Evolutionary conservation across 192 early-diverging fungal species (phyloP), one percentile per base, ranked within the genome.

Genomic region (Coemansia sp.): DNA sequence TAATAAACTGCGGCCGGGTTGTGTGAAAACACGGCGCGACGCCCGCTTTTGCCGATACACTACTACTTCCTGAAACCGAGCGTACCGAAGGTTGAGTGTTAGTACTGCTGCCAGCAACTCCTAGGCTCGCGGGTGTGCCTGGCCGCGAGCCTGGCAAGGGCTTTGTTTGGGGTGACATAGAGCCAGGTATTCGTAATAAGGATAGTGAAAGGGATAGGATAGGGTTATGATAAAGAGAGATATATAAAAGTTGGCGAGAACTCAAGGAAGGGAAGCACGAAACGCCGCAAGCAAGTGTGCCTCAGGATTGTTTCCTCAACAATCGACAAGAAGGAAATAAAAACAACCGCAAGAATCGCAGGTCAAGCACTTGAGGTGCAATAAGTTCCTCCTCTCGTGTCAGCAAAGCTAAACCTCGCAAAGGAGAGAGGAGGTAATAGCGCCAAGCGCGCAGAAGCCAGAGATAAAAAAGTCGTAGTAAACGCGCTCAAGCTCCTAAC

Each of bases 11-110:
- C 56, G 81, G 81, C 19, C 77, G 61, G 13, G 69, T 83, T 12
- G 81, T 83, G 56, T 83, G 81, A 24, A 83, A 78, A 60, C 81
- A 83, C 59, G 81, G 81, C 12, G 77, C 72, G 9, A 64, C 59
- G 60, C 70, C 73, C 64, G 46, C 46, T 20, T 75, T 72, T 19
- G 63, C 64, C 24, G 76, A 73, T 32, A 65, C 31, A 59, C 70
- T 74, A 59, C 80, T 82, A 74, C 71, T 73, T 40, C 71, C 74
- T 9, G 80, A 82, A 40, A 81, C 71, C 36, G 79, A 81, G 19
- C 79, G 79, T 29, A 46, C 45, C 19, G 70, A 56, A 4, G 64
- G 67, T 34, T 56, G 56, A 15, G 38, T 64, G 38, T 55, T 74
- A 34, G 50, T 53, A 38, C 58, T 76, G 50, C 61, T 75, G 51